Conservation (phyloP, 352 stramenopile species). For the Peronospora farinosa region DNA sequence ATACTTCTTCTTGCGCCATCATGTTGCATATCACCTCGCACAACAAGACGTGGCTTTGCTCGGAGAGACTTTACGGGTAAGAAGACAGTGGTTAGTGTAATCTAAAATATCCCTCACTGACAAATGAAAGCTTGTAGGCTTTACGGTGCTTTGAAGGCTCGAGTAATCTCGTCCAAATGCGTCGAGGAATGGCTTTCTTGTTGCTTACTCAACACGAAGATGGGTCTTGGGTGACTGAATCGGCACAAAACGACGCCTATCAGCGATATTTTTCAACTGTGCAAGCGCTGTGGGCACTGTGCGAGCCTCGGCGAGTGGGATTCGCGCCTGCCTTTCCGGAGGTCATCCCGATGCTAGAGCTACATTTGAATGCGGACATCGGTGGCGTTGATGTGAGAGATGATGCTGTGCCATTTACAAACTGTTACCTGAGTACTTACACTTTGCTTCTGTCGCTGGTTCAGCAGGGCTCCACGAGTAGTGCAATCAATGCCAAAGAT, state of each 20-base stretch:
- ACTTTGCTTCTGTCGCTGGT: conserved; percentile 2
- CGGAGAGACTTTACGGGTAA: conserved; percentile 63
- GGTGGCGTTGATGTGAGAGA: conserved; percentile 16
- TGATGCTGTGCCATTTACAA: background rate
- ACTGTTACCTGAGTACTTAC: conserved; percentile 7
- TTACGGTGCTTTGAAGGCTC: conserved; percentile 68
- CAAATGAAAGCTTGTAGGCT: conserved; percentile 29
- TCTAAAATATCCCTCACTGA: background rate
- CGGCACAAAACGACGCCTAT: conserved; percentile 13
- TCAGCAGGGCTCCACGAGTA: conserved; percentile 8
- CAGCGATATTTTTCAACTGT: conserved; percentile 51
- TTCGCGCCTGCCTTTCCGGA: conserved; percentile 64
- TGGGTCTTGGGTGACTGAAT: conserved; percentile 43
- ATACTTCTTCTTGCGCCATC: conserved; percentile 85
- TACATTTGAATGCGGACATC: conserved; percentile 58
- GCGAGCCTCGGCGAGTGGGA: conserved; percentile 36
- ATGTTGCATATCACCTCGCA: conserved; percentile 70
- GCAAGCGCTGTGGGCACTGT: conserved; percentile 42
- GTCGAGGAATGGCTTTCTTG: conserved; percentile 63
- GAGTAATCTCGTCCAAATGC: conserved; percentile 60
- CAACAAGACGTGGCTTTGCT: conserved; percentile 71
- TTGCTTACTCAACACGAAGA: conserved; percentile 50
- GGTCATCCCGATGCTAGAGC: conserved; percentile 43
- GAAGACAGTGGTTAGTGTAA: background rate
- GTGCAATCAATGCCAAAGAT: conserved; percentile 1